Percentiles rank a stretch among this genome's conserved stretches.
phyloP scores from a whole-genome alignment of 345 rosid species.

The Melaleuca quinquenervia region DNA sequence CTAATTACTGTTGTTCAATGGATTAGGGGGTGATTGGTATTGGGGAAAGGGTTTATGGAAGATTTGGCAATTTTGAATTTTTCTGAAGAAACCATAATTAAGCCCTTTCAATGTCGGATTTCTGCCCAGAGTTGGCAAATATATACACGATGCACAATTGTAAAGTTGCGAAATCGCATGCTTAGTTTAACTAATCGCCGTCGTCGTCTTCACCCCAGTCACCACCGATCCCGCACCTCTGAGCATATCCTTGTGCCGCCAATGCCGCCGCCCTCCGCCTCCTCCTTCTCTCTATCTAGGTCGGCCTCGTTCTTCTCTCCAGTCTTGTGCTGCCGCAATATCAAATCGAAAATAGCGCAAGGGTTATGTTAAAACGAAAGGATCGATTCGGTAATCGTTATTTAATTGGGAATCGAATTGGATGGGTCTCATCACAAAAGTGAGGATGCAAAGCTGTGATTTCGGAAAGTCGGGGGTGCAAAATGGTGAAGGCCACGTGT shows the following conservation, averaged over 20 bases:
- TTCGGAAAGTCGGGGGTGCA: neutral
- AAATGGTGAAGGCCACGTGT: neutral
- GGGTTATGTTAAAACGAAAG: neutral
- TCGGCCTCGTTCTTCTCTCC: neutral
- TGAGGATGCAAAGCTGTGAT: neutral
- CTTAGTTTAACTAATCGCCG: neutral
- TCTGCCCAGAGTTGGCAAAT: no score
- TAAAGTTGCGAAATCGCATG: neutral
- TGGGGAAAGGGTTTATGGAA: no score
- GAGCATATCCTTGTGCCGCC: neutral
- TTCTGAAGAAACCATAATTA: no score
- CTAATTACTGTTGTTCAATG: no score
- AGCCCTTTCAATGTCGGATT: no score
- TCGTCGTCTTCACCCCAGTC: neutral
- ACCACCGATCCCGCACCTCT: neutral
- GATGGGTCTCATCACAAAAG: neutral
- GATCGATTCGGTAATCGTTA: neutral
- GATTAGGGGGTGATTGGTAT: no score
- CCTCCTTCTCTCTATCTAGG: neutral
- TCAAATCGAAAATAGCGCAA: neutral
- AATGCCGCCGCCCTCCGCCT: accelerated
- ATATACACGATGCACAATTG: no score
- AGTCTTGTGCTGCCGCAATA: neutral
- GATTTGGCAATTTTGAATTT: no score
- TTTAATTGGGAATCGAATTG: neutral